Conservation (phyloP, 2,329 filamentous ascomycete genomes). For the Zalaria obscura region DNA sequence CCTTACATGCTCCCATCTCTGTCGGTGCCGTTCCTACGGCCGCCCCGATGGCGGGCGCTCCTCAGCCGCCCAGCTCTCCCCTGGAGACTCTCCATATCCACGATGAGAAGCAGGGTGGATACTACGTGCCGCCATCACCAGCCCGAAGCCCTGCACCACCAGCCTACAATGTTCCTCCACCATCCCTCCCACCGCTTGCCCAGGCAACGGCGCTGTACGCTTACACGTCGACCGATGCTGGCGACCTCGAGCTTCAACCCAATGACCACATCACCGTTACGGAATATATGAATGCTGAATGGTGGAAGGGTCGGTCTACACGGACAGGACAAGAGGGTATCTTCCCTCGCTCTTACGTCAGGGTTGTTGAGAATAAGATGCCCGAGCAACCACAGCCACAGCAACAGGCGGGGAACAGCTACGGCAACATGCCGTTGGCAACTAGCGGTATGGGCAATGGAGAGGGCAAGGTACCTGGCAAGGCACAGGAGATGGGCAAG, state of each 20-base stretch:
- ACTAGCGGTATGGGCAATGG: constrained; percentile 42
- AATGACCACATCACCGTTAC: constrained; percentile 69
- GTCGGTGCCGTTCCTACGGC: constrained; percentile 20
- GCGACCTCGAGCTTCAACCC: constrained; percentile 67
- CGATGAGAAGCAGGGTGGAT: constrained; percentile 17
- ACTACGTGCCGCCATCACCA: constrained; percentile 24
- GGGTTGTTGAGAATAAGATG: constrained; percentile 50
- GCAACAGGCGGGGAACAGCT: constrained; percentile 34
- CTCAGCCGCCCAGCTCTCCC: constrained; percentile 15
- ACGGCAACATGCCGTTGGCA: constrained; percentile 61
- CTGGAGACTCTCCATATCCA: constrained; percentile 20
- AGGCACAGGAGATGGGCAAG: constrained; percentile 66
- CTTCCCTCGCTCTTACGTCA: constrained; percentile 85
- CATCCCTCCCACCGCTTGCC: constrained; percentile 41
- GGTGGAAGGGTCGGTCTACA: constrained; percentile 85
- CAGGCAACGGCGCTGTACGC: constrained; percentile 71
- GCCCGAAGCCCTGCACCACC: constrained; percentile 34
- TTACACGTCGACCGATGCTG: constrained; percentile 66
- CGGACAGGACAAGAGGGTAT: constrained; percentile 78
- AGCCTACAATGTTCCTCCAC: constrained; percentile 36
- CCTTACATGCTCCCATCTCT: constrained; percentile 31
- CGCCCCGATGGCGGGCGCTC: constrained; percentile 7
- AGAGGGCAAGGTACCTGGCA: constrained; percentile 39
- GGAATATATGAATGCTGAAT: constrained; percentile 93
- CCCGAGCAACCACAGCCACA: constrained; percentile 21